Conservation (phyloP, 1,284 basidiomycete genomes). For the Melampsora americana region DNA sequence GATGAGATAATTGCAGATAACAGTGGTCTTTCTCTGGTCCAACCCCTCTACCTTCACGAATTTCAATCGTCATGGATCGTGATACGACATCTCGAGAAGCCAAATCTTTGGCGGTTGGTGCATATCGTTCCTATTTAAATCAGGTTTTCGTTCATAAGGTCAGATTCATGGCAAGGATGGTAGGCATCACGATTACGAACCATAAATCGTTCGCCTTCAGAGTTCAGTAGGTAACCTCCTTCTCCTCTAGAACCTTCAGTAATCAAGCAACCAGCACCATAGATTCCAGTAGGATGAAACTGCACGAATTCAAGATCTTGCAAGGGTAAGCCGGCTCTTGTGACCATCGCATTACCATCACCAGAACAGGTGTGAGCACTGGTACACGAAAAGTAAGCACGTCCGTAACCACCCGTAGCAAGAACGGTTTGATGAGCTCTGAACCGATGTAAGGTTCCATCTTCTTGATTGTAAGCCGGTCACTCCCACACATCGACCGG, state of each 20-base stretch:
- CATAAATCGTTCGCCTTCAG: conserved; percentile 99
- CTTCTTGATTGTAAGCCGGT: conserved; percentile 99
- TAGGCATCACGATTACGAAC: conserved; percentile 10
- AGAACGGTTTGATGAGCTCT: conserved; percentile 96
- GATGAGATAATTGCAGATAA: conserved; percentile 93
- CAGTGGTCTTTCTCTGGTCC: conserved; percentile 98
- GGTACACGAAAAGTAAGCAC: conserved; percentile 98
- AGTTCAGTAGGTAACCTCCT: conserved; percentile 97
- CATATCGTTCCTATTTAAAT: conserved; percentile 69
- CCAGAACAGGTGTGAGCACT: conserved; percentile 98
- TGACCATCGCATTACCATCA: conserved; percentile 98
- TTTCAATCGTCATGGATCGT: conserved; percentile 98
- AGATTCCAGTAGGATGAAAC: conserved; percentile 99
- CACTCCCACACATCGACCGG: conserved; percentile 97
- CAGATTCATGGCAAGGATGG: background rate
- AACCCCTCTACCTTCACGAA: conserved; percentile 97
- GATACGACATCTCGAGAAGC: conserved; percentile 99
- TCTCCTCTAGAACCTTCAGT: conserved; percentile 99
- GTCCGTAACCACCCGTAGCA: conserved; percentile 97
- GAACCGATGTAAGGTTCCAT: conserved; percentile 98
- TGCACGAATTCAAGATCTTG: conserved; percentile 99
- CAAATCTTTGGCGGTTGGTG: conserved; percentile 98
- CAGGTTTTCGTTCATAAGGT: no score
- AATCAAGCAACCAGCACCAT: conserved; percentile 97
- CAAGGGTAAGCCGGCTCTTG: conserved; percentile 89